phyloP scores from a whole-genome alignment of 352 stramenopile species.

The Globisporangium megalacanthum region DNA sequence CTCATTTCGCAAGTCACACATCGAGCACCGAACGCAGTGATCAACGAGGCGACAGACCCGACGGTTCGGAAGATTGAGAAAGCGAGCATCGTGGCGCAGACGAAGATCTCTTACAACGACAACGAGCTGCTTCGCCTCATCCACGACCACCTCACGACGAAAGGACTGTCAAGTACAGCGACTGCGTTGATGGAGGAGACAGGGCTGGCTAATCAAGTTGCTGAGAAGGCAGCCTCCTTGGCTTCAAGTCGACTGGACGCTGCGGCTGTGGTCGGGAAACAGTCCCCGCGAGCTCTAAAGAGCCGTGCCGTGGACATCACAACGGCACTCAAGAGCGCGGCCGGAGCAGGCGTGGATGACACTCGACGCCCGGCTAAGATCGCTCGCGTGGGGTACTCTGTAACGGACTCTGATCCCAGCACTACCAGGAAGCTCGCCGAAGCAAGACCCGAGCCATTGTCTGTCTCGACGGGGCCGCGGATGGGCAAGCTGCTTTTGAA shows the following conservation, averaged over 20 bases:
- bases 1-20: slow-evolving; percentile 86
- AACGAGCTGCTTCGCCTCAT: slow-evolving; percentile 83
- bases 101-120: slow-evolving; percentile 79
- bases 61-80: slow-evolving; percentile 87
- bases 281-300: slow-evolving; percentile 12
- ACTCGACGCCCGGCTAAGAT: slow-evolving; percentile 14
- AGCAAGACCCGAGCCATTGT: neutral
- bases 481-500: slow-evolving; percentile 1
- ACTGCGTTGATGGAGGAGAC: slow-evolving; percentile 48
- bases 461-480: neutral
- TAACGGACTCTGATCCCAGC: neutral
- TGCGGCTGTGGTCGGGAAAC: slow-evolving; percentile 7
- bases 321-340: neutral
- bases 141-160: slow-evolving; percentile 74
- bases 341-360: slow-evolving; percentile 4
- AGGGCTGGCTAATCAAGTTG: slow-evolving; percentile 20
- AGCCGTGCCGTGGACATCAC: neutral
- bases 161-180: slow-evolving; percentile 57
- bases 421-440: slow-evolving; percentile 7
- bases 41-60: slow-evolving; percentile 84
- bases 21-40: slow-evolving; percentile 73
- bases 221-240: slow-evolving; percentile 6
- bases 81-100: slow-evolving; percentile 84
- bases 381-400: slow-evolving; percentile 6
- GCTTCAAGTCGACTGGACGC: slow-evolving; percentile 12